Base-by-base conservation (phyloP, 768 basidiomycete species). In the Pleurotus cornucopiae region DNA sequence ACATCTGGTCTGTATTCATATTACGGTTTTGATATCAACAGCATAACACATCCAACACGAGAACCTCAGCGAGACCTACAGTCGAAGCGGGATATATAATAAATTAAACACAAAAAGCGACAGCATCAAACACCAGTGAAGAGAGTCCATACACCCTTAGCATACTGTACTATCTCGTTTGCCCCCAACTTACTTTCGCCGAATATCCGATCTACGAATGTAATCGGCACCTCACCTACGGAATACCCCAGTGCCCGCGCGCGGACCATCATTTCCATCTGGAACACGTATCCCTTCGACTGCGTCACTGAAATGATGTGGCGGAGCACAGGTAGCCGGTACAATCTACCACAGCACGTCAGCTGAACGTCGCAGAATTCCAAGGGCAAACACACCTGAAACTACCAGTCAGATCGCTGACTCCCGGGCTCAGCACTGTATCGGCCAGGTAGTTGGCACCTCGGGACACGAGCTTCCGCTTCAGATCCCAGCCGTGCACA, bases 211-310 rank as follows among this genome's bases (percentile, higher is more conserved):
- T 96, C 94, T 45, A 95, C 94, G 64, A 96, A 96, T 2, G 93
- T 96, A 60, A 96, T 96, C 1, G 94, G 94, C 21, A 96, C 82
- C 69, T 96, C 94, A 3, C 92, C 94, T 0, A 96, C 85, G 3
- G 80, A 83, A 71, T 93, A 95, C 4, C 91, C 92, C 55, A 91
- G 72, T 1, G 89, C 83, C 18, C 86, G 80, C 4, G 94, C 94
- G 1, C 94, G 83, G 16, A 93, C 94, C 82, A 95, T 95, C 88
- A 95, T 96, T 68, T 96, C 94, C 94, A 96, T 96, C 77, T 96
- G 94, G 76, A 96, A 95, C 26, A 96, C 94, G 63, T 95, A 96
- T 6, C 94, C 94, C 61, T 90, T 89, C 2, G 92, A 93, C 58
- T 86, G 80, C 1, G 89, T 93, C 61, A 86, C 79, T 4, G 86